These are phyloP conservation scores for Helicostylum pulchrum DNA, from an alignment of 192 early-diverging fungal species.

Conservation along the genomic window DNA sequence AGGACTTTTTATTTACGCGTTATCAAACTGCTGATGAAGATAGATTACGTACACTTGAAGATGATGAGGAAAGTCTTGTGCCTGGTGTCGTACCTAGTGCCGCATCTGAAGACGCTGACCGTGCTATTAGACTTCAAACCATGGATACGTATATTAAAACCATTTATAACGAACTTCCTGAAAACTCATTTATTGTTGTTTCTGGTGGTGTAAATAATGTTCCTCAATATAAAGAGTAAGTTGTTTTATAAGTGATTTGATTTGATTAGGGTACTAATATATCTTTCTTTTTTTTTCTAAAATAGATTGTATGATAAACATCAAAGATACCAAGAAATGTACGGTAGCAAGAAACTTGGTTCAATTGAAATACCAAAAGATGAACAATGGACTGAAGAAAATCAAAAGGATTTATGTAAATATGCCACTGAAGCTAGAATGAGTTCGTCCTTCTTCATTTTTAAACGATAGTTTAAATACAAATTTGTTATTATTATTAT, in stretches of 20 bases:
- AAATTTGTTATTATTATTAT: too few relatives aligned
- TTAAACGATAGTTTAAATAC: background rate
- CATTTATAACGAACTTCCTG: conserved; percentile 34
- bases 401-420: conserved; percentile 10
- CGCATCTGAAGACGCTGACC: conserved; percentile 5
- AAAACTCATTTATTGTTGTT: conserved; percentile 36
- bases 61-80: conserved; percentile 15
- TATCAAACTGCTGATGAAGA: conserved; percentile 4
- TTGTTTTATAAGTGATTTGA: too few relatives aligned
- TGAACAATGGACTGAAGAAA: conserved; percentile 13
- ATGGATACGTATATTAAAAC: conserved; percentile 35
- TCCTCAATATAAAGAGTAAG: conserved; percentile 27
- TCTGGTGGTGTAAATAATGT: conserved; percentile 41
- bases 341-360: conserved; percentile 14
- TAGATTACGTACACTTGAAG: background rate
- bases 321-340: conserved; percentile 28
- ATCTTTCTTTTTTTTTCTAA: background rate
- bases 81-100: conserved; percentile 16
- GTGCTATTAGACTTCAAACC: conserved; percentile 25
- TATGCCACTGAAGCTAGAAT: background rate
- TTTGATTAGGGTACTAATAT: background rate
- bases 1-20: conserved; percentile 15
- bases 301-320: conserved; percentile 34
- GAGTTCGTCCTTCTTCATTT: conserved; percentile 2
- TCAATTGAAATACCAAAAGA: conserved; percentile 31